These are phyloP conservation scores for Microbotryum saponariae DNA, from an alignment of 1,284 basidiomycete genomes.

Conservation along the genomic window DNA sequence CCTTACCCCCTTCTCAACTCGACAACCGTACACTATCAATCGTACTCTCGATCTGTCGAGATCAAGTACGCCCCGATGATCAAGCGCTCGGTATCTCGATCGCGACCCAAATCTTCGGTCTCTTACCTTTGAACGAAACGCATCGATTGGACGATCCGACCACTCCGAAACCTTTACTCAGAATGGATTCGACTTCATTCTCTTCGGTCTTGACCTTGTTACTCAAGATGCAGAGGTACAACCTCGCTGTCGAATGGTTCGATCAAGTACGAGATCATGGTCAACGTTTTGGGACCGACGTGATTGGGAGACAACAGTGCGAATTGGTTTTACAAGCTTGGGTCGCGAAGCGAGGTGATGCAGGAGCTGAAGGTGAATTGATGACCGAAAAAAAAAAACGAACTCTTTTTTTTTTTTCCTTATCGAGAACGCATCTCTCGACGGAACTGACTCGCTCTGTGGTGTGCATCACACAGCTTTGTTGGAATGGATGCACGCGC, in stretches of 20 bases:
- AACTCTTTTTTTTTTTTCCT: too few relatives aligned
- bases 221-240: slow-evolving; percentile 19
- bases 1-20: slow-evolving; percentile 3
- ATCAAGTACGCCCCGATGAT: background rate
- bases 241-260: slow-evolving; percentile 19
- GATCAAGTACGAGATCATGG: slow-evolving; percentile 26
- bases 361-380: slow-evolving; percentile 23
- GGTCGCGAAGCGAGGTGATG: slow-evolving; percentile 14
- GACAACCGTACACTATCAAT: slow-evolving; percentile 3
- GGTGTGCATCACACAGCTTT: slow-evolving; percentile 2
- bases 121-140: slow-evolving; percentile 3
- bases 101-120: slow-evolving; percentile 11
- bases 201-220: slow-evolving; percentile 17
- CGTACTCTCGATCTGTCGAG: slow-evolving; percentile 11
- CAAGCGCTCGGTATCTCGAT: slow-evolving; percentile 11
- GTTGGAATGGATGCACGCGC: slow-evolving; percentile 3
- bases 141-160: slow-evolving; percentile 8
- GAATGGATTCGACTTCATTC: slow-evolving; percentile 24
- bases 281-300: slow-evolving; percentile 19
- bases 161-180: background rate
- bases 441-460: too few relatives aligned
- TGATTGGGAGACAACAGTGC: slow-evolving; percentile 20
- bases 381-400: too few relatives aligned
- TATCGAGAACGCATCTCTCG: too few relatives aligned
- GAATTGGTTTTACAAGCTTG: slow-evolving; percentile 29